These are phyloP conservation scores for Aspergillus sp. DNA, from an alignment of 2,329 filamentous ascomycete genomes.

Conservation along the genomic window DNA sequence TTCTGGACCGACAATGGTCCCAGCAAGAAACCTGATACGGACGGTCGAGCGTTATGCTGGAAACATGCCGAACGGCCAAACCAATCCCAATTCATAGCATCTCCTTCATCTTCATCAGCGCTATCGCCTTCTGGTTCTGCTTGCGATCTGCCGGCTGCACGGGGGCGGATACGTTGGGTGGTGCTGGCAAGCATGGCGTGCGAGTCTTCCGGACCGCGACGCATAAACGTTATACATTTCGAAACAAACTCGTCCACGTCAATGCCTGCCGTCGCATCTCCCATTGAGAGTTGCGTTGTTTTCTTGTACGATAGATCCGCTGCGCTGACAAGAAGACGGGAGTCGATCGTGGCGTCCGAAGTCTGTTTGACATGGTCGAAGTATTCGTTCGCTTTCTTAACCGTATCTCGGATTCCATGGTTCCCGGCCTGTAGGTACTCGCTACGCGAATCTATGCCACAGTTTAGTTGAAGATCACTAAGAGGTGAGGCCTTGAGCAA, in stretches of 20 bases:
- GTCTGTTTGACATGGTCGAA: conserved; percentile 74
- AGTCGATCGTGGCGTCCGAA: conserved; percentile 82
- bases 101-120: conserved; percentile 59
- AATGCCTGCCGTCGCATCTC: conserved; percentile 65
- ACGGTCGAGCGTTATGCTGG: conserved; percentile 64
- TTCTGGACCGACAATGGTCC: conserved; percentile 87
- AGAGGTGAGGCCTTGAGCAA: neutral
- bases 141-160: conserved; percentile 28
- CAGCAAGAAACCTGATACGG: conserved; percentile 74
- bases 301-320: conserved; percentile 76
- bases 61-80: conserved; percentile 72
- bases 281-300: conserved; percentile 65
- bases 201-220: conserved; percentile 52
- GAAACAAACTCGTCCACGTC: conserved; percentile 89
- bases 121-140: conserved; percentile 51
- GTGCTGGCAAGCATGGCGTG: conserved; percentile 39
- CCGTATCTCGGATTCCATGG: conserved; percentile 56
- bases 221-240: conserved; percentile 86
- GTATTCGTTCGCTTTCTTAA: conserved; percentile 60
- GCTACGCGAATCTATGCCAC: conserved; percentile 57
- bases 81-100: conserved; percentile 78
- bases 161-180: conserved; percentile 34
- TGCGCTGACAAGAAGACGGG: conserved; percentile 72
- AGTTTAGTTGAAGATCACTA: neutral
- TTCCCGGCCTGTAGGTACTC: conserved; percentile 64